A percentile compares a stretch with the other conserved stretches of the same genome.
phyloP scores from a whole-genome alignment of 208 protist species.

The Naegleria fowleri region DNA sequence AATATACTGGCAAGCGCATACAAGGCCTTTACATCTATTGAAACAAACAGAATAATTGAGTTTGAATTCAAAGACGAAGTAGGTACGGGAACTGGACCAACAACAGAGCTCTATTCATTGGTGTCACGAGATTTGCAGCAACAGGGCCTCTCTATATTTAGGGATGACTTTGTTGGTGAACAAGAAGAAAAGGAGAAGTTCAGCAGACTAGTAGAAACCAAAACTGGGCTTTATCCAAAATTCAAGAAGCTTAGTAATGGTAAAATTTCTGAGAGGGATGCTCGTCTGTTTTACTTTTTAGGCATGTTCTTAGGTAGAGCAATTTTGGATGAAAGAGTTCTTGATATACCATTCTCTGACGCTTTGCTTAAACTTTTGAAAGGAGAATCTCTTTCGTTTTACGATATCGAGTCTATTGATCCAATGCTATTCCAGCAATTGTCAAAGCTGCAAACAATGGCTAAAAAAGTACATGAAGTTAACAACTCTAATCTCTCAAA shows the following conservation, averaged over 20 bases:
- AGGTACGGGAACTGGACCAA: conserved; percentile 74
- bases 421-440: conserved; percentile 53
- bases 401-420: conserved; percentile 62
- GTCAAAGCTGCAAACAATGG: background rate
- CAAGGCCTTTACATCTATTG: background rate
- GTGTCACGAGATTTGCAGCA: conserved; percentile 47
- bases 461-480: background rate
- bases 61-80: conserved; percentile 79
- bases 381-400: conserved; percentile 57
- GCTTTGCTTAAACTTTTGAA: conserved; percentile 64
- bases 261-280: background rate
- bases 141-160: background rate
- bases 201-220: background rate
- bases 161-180: background rate
- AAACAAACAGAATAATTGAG: conserved; percentile 53
- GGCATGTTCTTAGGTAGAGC: conserved; percentile 67
- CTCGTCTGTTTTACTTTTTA: conserved; percentile 33
- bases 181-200: background rate
- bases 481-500: background rate
- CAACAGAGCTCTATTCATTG: conserved; percentile 76
- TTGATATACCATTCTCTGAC: conserved; percentile 61
- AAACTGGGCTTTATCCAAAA: conserved; percentile 5
- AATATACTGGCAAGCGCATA: background rate
- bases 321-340: conserved; percentile 64
- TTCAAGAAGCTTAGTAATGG: background rate